A percentile compares a stretch with the other conserved stretches of the same genome.
Evolutionary conservation across 2,329 filamentous ascomycete species (phyloP).

Genomic region (Drechslerella coelobrocha): DNA sequence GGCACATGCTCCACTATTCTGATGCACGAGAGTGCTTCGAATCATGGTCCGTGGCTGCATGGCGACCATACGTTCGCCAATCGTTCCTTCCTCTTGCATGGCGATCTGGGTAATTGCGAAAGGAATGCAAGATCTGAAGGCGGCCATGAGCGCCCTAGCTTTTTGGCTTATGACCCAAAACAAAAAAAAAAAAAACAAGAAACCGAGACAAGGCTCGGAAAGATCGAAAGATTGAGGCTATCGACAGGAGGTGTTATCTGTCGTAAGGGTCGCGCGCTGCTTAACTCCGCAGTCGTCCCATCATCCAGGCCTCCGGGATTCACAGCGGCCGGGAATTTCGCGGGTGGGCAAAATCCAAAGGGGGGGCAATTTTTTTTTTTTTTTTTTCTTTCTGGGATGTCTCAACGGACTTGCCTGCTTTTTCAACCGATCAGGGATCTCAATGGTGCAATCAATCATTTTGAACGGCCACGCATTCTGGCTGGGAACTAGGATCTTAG

Average conservation of each 20-base stretch:
- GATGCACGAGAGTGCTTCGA: slow-evolving; percentile 51
- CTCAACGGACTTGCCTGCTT: slow-evolving; percentile 33
- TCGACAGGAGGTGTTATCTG: slow-evolving; percentile 43
- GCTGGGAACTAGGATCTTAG: slow-evolving; percentile 50
- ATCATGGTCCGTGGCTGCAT: slow-evolving; percentile 51
- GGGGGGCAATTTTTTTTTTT: too few species aligned
- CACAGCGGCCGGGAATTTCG: slow-evolving; percentile 27
- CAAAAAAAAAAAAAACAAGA: slow-evolving; percentile 8
- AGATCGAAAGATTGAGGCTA: slow-evolving; percentile 45
- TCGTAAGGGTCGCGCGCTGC: slow-evolving; percentile 37
- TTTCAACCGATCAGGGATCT: slow-evolving; percentile 42
- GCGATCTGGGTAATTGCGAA: slow-evolving; percentile 50
- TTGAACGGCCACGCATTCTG: slow-evolving; percentile 47
- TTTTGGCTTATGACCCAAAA: neutral
- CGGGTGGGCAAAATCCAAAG: slow-evolving; percentile 28
- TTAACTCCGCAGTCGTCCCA: slow-evolving; percentile 48
- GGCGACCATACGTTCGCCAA: slow-evolving; percentile 49
- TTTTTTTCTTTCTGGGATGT: slow-evolving; percentile 25
- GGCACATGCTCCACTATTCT: slow-evolving; percentile 46
- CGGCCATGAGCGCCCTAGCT: neutral
- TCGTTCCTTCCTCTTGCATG: slow-evolving; percentile 49
- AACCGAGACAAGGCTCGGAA: slow-evolving; percentile 37
- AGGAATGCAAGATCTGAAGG: slow-evolving; percentile 47
- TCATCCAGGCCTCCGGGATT: slow-evolving; percentile 47
- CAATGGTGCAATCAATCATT: slow-evolving; percentile 34